These are phyloP conservation scores for Podaxis mareebaensis DNA, from an alignment of 768 basidiomycete species.

Conservation along the genomic window DNA sequence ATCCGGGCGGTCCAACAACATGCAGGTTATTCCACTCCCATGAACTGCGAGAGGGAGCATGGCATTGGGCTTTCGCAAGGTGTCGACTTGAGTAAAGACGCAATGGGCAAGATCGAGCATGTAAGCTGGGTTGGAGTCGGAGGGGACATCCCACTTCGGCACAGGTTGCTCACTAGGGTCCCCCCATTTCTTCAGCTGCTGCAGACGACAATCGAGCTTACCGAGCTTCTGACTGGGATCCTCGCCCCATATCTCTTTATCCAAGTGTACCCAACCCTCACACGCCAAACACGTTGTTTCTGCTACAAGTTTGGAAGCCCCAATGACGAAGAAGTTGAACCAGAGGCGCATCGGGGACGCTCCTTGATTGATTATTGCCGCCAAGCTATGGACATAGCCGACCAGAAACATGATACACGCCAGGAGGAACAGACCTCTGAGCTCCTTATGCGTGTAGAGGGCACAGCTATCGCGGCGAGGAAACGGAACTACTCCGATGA, in stretches of 20 bases:
- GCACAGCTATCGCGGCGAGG: slow-evolving; percentile 15
- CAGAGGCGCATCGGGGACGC: background rate
- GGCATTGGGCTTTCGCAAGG: slow-evolving; percentile 7
- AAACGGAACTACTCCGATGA: slow-evolving; percentile 3
- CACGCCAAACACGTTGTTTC: slow-evolving; percentile 21
- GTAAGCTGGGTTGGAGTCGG: background rate
- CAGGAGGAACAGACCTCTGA: slow-evolving; percentile 15
- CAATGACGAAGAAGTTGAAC: slow-evolving; percentile 6
- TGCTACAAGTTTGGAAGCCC: slow-evolving; percentile 12
- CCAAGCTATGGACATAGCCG: background rate
- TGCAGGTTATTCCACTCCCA: slow-evolving; percentile 23
- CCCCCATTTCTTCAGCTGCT: slow-evolving; percentile 18
- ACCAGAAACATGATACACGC: background rate
- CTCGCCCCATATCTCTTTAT: slow-evolving; percentile 13
- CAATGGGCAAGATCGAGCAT: slow-evolving; percentile 16
- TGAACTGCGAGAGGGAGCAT: slow-evolving; percentile 20
- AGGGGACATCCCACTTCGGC: background rate
- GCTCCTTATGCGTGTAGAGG: slow-evolving; percentile 17
- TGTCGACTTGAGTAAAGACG: slow-evolving; percentile 1
- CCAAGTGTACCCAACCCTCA: slow-evolving; percentile 18
- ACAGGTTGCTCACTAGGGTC: background rate
- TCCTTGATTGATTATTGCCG: background rate
- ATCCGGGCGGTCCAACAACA: slow-evolving; percentile 19
- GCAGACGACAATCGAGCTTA: slow-evolving; percentile 16
- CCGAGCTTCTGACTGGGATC: slow-evolving; percentile 10